Evolutionary conservation across 129 eudicot genomes (phyloP).

Genomic region (Centaurea solstitialis): DNA sequence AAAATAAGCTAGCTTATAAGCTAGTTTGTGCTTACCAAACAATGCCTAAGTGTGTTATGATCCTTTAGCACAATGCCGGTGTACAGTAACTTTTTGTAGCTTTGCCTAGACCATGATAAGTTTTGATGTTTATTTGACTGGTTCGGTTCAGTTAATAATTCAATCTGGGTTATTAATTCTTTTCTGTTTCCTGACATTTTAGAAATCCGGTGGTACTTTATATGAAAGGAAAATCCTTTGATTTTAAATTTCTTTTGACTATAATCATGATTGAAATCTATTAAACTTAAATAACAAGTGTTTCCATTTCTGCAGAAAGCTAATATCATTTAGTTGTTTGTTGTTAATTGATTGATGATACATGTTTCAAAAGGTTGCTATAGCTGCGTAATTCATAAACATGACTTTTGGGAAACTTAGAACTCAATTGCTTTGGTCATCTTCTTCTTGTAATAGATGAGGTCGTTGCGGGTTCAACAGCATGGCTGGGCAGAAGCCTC

Average conservation of each 20-base stretch:
- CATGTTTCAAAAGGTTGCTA: slow-evolving; percentile 5
- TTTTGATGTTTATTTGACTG: neutral
- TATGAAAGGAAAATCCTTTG: neutral
- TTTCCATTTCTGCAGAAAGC: slow-evolving; percentile 7
- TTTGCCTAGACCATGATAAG: neutral
- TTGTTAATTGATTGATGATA: slow-evolving; percentile 9
- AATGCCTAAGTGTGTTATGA: neutral
- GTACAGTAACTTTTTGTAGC: neutral
- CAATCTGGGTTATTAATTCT: neutral
- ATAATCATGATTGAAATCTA: slow-evolving; percentile 4
- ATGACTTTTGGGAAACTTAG: neutral
- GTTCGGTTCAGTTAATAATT: neutral
- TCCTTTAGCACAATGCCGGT: neutral
- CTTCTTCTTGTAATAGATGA: slow-evolving; percentile 59
- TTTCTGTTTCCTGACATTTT: neutral
- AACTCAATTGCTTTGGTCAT: slow-evolving; percentile 18
- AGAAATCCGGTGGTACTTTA: neutral
- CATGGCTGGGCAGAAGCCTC: slow-evolving; percentile 98
- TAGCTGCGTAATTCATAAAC: slow-evolving; percentile 9
- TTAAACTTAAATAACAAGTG: neutral
- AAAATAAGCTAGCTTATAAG: no score
- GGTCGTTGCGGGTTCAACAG: slow-evolving; percentile 98
- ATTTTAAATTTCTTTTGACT: neutral
- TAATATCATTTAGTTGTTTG: neutral
- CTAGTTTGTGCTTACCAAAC: no score